Percentiles rank a stretch among this genome's conserved stretches.
Evolutionary conservation across 2,329 filamentous ascomycete species (phyloP).

Genomic region (Dothistroma septosporum): DNA sequence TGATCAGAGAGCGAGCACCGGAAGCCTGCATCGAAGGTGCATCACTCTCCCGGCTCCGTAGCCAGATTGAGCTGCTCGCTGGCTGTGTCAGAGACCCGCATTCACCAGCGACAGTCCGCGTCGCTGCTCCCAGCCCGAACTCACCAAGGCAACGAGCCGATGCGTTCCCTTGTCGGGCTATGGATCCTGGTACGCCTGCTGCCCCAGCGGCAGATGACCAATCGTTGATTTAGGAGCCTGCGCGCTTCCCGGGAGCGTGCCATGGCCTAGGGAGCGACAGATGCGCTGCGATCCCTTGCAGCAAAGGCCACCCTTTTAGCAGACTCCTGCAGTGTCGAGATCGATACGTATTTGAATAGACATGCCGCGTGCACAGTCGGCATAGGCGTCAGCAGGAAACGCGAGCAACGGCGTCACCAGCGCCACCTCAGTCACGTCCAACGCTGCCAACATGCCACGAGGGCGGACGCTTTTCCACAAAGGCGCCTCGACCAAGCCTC

Average conservation of each 20-base stretch:
- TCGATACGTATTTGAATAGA: constrained; percentile 1
- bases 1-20: background rate
- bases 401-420: background rate
- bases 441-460: constrained; percentile 1
- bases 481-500: background rate
- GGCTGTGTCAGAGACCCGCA: constrained; percentile 7
- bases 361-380: constrained; percentile 1
- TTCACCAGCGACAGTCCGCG: background rate
- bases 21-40: background rate
- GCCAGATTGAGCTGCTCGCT: background rate
- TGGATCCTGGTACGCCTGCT: background rate
- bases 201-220: constrained; percentile 2
- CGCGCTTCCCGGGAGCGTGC: background rate
- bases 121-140: background rate
- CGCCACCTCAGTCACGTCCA: background rate
- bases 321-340: background rate
- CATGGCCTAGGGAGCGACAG: background rate
- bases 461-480: background rate
- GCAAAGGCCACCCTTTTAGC: background rate
- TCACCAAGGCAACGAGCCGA: background rate
- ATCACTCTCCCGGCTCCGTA: background rate
- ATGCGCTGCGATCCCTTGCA: constrained; percentile 3
- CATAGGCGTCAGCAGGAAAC: background rate
- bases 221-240: background rate
- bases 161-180: background rate